Conservation (phyloP, 192 early-diverging fungal species). For the Coemansia asiatica region DNA sequence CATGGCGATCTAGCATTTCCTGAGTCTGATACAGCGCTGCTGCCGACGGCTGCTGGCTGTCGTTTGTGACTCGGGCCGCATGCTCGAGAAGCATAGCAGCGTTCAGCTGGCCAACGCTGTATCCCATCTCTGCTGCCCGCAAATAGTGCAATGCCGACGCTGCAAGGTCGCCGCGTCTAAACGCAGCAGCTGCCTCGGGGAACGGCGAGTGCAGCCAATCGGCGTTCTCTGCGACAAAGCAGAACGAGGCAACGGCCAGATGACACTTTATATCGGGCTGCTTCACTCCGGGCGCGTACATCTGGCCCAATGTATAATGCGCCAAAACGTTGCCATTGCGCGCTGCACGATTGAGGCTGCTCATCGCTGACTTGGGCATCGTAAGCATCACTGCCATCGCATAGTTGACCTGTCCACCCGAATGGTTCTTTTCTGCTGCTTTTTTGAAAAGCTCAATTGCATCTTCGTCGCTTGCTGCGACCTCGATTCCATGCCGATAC, state of each 20-base stretch:
- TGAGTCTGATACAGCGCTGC: slow-evolving; percentile 15
- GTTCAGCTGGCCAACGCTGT: slow-evolving; percentile 84
- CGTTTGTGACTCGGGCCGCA: not conserved
- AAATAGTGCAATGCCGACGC: slow-evolving; percentile 73
- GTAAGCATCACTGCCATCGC: slow-evolving; percentile 42
- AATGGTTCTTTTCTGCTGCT: slow-evolving; percentile 68
- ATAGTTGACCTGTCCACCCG: slow-evolving; percentile 79
- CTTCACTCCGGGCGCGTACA: slow-evolving; percentile 58
- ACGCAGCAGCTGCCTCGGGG: slow-evolving; percentile 58
- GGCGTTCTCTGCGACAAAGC: slow-evolving; percentile 78
- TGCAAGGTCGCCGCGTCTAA: slow-evolving; percentile 64
- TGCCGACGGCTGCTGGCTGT: not conserved
- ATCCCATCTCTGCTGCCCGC: slow-evolving; percentile 86
- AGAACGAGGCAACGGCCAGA: slow-evolving; percentile 71
- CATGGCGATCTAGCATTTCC: slow-evolving; percentile 50
- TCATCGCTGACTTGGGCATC: slow-evolving; percentile 50
- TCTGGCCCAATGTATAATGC: slow-evolving; percentile 77
- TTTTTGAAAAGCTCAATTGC: slow-evolving; percentile 67
- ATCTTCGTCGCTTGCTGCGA: slow-evolving; percentile 54
- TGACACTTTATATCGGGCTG: slow-evolving; percentile 60
- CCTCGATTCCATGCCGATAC: slow-evolving; percentile 66
- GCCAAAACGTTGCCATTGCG: slow-evolving; percentile 69
- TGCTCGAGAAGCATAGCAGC: slow-evolving; percentile 86
- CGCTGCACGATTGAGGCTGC: slow-evolving; percentile 62
- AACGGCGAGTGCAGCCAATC: slow-evolving; percentile 81